Conservation (phyloP, 257 asterid species). For the Solanum pimpinellifolium region DNA sequence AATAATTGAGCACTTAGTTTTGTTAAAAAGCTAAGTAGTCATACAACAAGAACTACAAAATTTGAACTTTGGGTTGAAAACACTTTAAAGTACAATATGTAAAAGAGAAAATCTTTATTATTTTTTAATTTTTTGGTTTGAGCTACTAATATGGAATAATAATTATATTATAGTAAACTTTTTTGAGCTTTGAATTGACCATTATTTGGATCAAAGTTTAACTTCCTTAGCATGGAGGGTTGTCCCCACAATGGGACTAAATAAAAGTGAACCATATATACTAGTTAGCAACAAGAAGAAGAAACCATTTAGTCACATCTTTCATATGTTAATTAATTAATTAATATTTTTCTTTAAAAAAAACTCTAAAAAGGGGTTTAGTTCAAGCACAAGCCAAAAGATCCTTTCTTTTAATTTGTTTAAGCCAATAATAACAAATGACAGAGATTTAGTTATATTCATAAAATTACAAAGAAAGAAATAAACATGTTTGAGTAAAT, state of each 20-base stretch:
- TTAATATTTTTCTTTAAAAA: not conserved
- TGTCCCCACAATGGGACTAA: not conserved
- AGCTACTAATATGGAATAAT: not conserved
- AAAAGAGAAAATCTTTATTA: not conserved
- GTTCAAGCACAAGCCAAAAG: not conserved
- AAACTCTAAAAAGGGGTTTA: not conserved
- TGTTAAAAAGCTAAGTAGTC: not conserved
- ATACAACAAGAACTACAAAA: not conserved
- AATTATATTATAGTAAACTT: not conserved
- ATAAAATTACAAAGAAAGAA: not conserved
- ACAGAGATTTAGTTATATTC: not conserved
- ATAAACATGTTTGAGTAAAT: not conserved
- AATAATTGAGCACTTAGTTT: slow-evolving; percentile 29
- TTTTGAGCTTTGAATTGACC: not conserved
- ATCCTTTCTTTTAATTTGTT: not conserved
- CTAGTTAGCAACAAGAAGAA: not conserved
- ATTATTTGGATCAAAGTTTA: not conserved
- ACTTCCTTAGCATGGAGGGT: not conserved
- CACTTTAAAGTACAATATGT: not conserved
- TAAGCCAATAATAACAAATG: not conserved
- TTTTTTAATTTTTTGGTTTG: not conserved
- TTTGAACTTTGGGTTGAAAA: not conserved
- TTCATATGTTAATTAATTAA: not conserved
- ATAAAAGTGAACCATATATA: not conserved
- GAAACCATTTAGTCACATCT: not conserved